Percentiles rank a stretch among this genome's conserved stretches.
phyloP scores from a whole-genome alignment of 306 rosid genomes.

The Arachis stenosperma region DNA sequence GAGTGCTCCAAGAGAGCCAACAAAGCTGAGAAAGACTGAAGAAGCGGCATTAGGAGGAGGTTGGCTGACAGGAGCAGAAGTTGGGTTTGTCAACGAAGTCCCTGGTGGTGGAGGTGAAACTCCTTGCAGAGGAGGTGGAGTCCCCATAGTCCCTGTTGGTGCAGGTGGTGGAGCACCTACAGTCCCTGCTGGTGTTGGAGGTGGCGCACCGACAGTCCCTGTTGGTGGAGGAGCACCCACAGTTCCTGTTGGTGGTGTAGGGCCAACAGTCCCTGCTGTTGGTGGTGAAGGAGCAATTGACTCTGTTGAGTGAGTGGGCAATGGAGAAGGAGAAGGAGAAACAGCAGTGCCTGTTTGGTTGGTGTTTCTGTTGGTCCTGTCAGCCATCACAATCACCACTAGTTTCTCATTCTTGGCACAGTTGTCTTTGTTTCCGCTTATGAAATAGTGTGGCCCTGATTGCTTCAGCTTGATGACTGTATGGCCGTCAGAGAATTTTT shows the following conservation, averaged over 20 bases:
- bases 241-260: constrained; percentile 46
- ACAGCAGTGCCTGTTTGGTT: constrained; percentile 40
- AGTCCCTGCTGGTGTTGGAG: background rate
- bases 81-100: constrained; percentile 41
- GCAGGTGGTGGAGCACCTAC: constrained; percentile 44
- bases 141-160: constrained; percentile 10
- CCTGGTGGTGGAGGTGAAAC: constrained; percentile 40
- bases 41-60: constrained; percentile 65
- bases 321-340: constrained; percentile 45
- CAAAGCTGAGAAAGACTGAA: constrained; percentile 48
- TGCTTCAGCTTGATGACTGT: constrained; percentile 52
- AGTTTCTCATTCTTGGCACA: constrained; percentile 83
- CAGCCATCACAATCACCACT: constrained; percentile 65
- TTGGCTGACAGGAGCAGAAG: constrained; percentile 54
- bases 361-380: constrained; percentile 55
- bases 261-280: constrained; percentile 23
- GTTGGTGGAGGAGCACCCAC: constrained; percentile 48
- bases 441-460: constrained; percentile 76
- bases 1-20: constrained; percentile 70
- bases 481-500: constrained; percentile 75
- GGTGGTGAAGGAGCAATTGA: constrained; percentile 37
- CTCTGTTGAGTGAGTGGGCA: background rate
- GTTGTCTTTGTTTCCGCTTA: constrained; percentile 77
- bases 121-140: constrained; percentile 28
- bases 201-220: constrained; percentile 30